These are phyloP conservation scores for Colletotrichum sp. DNA, from an alignment of 2,329 filamentous ascomycete species.

Conservation along the genomic window DNA sequence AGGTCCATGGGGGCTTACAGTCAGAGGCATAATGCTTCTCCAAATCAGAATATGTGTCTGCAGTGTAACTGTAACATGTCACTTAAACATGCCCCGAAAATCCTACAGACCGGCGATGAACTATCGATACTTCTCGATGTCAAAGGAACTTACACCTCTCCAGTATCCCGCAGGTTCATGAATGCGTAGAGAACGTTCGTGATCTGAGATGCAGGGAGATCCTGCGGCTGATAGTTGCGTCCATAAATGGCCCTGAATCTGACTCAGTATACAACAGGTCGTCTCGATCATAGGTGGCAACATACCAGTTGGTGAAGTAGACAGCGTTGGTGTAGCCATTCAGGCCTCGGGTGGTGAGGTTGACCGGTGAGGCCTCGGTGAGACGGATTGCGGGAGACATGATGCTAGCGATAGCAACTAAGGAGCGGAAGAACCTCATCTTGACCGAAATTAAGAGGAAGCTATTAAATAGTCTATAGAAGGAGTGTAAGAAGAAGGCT, in stretches of 20 bases:
- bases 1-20: constrained; percentile 42
- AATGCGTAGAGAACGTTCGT: constrained; percentile 85
- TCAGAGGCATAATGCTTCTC: constrained; percentile 77
- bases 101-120: accelerated
- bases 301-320: constrained; percentile 56
- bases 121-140: accelerated
- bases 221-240: constrained; percentile 72
- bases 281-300: background rate
- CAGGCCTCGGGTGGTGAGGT: background rate
- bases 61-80: constrained; percentile 54
- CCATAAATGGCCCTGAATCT: constrained; percentile 70
- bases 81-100: accelerated
- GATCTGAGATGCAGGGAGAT: constrained; percentile 72
- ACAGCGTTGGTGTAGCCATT: constrained; percentile 46
- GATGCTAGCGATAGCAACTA: background rate
- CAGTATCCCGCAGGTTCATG: constrained; percentile 73
- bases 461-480: background rate
- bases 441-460: background rate
- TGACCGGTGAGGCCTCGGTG: background rate
- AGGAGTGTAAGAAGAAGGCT: background rate
- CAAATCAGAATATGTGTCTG: constrained; percentile 72
- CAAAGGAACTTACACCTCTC: constrained; percentile 65
- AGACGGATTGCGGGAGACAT: background rate
- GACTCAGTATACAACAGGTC: background rate
- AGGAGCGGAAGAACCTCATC: background rate